Evolutionary conservation across 495 filamentous ascomycete genomes (phyloP).

Genomic region (Neurospora sublineolata): DNA sequence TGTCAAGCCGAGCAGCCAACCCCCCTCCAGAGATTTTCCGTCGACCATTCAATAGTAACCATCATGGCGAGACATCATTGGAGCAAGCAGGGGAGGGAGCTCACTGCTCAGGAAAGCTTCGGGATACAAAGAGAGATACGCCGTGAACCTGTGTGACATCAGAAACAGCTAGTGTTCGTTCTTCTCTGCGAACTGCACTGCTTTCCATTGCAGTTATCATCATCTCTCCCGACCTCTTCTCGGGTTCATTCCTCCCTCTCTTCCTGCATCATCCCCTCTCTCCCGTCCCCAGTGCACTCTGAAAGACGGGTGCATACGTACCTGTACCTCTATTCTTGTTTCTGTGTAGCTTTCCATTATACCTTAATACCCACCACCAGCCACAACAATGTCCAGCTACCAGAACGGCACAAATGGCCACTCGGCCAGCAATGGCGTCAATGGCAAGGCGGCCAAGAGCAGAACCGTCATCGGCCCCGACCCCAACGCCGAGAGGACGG

Average conservation of each 20-base stretch:
- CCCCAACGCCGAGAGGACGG: conserved; percentile 4
- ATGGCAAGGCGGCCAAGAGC: conserved; percentile 2
- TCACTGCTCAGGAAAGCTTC: not conserved
- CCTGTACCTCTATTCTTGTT: not conserved
- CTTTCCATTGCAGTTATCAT: not conserved
- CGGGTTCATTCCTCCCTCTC: not conserved
- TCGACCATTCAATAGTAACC: not conserved
- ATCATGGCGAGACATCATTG: not conserved
- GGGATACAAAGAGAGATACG: not conserved
- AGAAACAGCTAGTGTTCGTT: not conserved
- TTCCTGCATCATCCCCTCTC: not conserved
- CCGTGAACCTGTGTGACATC: not conserved
- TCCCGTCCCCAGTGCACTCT: not conserved
- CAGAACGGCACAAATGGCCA: conserved; percentile 1
- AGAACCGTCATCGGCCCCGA: not conserved
- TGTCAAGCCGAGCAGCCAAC: not conserved
- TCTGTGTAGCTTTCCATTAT: not conserved
- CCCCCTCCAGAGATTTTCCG: not conserved
- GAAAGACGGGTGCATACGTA: not conserved
- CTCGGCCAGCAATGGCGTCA: not conserved
- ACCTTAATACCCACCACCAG: not conserved
- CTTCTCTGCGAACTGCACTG: not conserved
- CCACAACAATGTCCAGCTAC: conserved; percentile 8
- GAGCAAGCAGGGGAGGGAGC: not conserved
- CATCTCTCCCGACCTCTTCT: not conserved